Base-by-base conservation (phyloP, 192 early-diverging fungal genomes). In the Paraglomus brasilianum region DNA sequence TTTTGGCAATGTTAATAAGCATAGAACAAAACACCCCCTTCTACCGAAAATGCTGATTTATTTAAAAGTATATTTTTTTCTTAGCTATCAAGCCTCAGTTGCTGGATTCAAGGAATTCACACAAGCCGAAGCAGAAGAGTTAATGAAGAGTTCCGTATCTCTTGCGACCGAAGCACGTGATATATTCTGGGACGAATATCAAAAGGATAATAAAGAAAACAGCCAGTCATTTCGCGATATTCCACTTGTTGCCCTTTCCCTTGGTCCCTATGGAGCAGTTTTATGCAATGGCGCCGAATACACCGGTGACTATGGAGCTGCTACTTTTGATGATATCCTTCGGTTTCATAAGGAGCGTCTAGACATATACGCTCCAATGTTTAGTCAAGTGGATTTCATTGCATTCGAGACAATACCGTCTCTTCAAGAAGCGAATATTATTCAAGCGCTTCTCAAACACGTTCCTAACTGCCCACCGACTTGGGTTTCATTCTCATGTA, bases 401-500 rank as follows among this genome's bases (percentile, higher is more conserved):
- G 76, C 86, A 5, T 83, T 91, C 60, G 90, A 91, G 70, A 91
- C 90, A 0, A 79, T 91, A 7, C 90, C 90, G 15, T 84, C 79
- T 17, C 66, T 79, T 10, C 64, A 69, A 9, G 90, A 91, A 69
- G 80, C 81, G 9, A 30, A 59, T 8, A 81, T 82, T 0, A 83
- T 91, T 44, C 13, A 69, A 46, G 66, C 83, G n/a, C 52, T 88
- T 5, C 42, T 36, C 2, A 38, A 69, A 5, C 67, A 69, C 13
- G n/a, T 43, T 8, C 45, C 47, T 36, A 22, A 14, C 5, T 60
- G 77, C 1, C 71, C 78, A 15, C 86, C 83, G 14, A 79, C 81
- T 0, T 86, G 83, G 84, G 77, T 91, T 9, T 78, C 85, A 9
- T 90, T 91, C 58, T 80, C 82, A 10, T 84, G 84, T 40, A 46